Percentiles rank a stretch among this genome's conserved stretches.
These are phyloP conservation scores for Populus davidiana DNA, from an alignment of 345 rosid genomes.

Conservation along the genomic window DNA sequence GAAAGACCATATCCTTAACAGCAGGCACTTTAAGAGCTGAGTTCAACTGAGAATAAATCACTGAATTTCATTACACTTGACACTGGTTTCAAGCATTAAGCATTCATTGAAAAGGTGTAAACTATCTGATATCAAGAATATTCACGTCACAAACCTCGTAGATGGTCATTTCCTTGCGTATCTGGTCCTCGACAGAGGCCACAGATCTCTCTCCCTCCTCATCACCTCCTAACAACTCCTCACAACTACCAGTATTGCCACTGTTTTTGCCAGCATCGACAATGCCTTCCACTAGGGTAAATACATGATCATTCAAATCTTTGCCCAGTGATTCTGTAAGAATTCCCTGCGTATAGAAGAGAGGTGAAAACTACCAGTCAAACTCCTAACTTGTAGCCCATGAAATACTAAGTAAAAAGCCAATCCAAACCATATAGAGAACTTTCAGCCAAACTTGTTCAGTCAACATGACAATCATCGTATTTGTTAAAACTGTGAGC, in stretches of 20 bases:
- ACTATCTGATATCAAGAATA: background rate
- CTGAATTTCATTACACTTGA: background rate
- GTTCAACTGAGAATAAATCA: background rate
- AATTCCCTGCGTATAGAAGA: conserved; percentile 59
- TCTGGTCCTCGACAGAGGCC: conserved; percentile 82
- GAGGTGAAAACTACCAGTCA: conserved; percentile 4
- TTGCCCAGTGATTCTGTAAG: conserved; percentile 61
- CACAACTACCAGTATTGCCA: conserved; percentile 38
- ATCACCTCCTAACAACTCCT: conserved; percentile 67
- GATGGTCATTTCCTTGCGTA: conserved; percentile 85
- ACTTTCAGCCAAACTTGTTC: conserved; percentile 3
- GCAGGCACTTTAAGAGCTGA: background rate
- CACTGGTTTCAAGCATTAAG: background rate
- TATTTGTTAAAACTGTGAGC: background rate
- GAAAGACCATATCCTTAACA: too few species aligned
- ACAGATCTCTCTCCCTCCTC: conserved; percentile 77
- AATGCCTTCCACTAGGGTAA: conserved; percentile 62
- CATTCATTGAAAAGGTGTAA: background rate
- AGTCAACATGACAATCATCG: background rate
- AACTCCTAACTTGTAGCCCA: background rate
- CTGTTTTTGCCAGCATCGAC: conserved; percentile 57
- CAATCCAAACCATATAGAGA: background rate
- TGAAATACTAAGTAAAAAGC: background rate
- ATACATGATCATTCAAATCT: conserved; percentile 44
- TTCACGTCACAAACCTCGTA: conserved; percentile 53